Base-by-base conservation (phyloP, 2,329 filamentous ascomycete species). In the Fusarium sacchari region DNA sequence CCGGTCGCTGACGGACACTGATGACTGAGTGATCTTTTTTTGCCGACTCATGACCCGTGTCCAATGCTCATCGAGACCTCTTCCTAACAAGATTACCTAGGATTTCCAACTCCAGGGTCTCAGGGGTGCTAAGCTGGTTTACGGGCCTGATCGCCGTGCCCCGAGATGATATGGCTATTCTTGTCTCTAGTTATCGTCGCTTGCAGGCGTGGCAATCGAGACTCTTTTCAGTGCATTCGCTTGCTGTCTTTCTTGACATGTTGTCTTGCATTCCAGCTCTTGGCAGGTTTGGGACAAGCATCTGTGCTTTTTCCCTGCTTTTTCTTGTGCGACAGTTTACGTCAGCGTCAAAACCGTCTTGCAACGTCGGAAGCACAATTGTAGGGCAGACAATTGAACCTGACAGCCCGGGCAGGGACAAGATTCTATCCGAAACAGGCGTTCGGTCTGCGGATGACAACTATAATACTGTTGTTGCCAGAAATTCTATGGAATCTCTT, bases 11-110 rank as follows among this genome's bases (percentile, higher is more conserved):
- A 67, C 34, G 24, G 63, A 47, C 37, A 64, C 53, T 67, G 50
- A n/a, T n/a, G n/a, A n/a, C n/a, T n/a, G n/a, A 60, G 64, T 69
- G 37, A 64, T 55, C 52, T 42, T 47, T 34, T 50, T 63, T 66
- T 59, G 56, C 69, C 44, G 67, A 72, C 64, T 68, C 65, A 67
- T 71, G 58, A 42, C 52, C 73, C 63, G 60, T 69, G 63, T 34
- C 14, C 34, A 39, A 37, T 44, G 40, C 47, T 26, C 58, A 60
- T 67, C 64, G 50, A 73, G 60, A 47, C 64, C 66, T 58, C 55
- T 57, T 57, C 53, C 43, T 46, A 63, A 34, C 44, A 71, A 71
- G 47, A 67, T 75, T 69, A 60, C 55, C 67, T 46, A 64, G 71
- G 60, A 56, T 69, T 47, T 44, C 52, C 59, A 65, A 47, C 28